phyloP scores from a whole-genome alignment of 1,139 yeast genomes.

The Kodamaea ohmeri region DNA sequence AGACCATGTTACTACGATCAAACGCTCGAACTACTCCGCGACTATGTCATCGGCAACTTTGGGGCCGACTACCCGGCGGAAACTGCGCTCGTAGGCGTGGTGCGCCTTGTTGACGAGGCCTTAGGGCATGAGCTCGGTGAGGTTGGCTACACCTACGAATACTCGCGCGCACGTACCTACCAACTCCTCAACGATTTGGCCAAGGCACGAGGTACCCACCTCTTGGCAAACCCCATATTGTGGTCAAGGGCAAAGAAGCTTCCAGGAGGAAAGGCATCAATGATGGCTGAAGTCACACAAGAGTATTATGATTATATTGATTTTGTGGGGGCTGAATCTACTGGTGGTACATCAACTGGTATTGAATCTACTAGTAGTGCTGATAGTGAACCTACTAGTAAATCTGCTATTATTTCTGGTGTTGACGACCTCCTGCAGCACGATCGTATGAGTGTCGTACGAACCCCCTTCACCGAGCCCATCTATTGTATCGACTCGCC shows the following conservation, averaged over 20 bases:
- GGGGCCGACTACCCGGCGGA: slow-evolving; percentile 38
- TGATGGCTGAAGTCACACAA: slow-evolving; percentile 39
- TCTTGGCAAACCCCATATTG: slow-evolving; percentile 44
- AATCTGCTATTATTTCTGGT: not conserved
- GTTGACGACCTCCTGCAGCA: slow-evolving; percentile 12
- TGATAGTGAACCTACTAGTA: not conserved
- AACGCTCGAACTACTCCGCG: slow-evolving; percentile 43
- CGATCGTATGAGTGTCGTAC: slow-evolving; percentile 33
- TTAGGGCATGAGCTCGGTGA: slow-evolving; percentile 9
- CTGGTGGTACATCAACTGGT: no score
- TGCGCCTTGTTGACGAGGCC: slow-evolving; percentile 30
- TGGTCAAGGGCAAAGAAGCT: slow-evolving; percentile 45
- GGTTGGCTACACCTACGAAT: slow-evolving; percentile 34
- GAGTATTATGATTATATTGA: slow-evolving; percentile 40
- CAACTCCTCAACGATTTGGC: slow-evolving; percentile 37
- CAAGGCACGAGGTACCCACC: slow-evolving; percentile 16
- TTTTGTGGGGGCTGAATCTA: slow-evolving; percentile 5
- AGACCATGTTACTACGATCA: slow-evolving; percentile 31
- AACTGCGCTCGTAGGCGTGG: slow-evolving; percentile 36
- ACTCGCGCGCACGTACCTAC: slow-evolving; percentile 48
- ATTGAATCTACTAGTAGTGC: no score
- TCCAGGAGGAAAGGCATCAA: slow-evolving; percentile 39
- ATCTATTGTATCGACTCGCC: slow-evolving; percentile 84
- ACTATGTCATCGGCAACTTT: slow-evolving; percentile 50
- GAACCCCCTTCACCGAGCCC: slow-evolving; percentile 44